A percentile compares a stretch with the other conserved stretches of the same genome.
These are phyloP conservation scores for Linnemannia schmuckeri DNA, from an alignment of 192 early-diverging fungal species.

Conservation along the genomic window DNA sequence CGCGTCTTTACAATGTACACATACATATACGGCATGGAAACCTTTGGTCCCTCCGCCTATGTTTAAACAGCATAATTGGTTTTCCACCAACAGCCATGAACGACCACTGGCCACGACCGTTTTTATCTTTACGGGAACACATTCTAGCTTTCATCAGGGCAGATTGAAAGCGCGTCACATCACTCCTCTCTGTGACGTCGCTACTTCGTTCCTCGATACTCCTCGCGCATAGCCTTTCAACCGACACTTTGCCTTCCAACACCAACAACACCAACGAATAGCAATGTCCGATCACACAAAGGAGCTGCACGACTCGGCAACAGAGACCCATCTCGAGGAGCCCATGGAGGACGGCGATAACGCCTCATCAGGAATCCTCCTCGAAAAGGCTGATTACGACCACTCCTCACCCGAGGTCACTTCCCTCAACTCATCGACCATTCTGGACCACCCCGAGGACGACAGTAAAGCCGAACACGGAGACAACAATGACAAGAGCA, in stretches of 20 bases:
- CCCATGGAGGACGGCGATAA: slow-evolving; percentile 35
- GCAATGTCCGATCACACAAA: slow-evolving; percentile 37
- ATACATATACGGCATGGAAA: too few relatives aligned
- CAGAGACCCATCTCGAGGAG: slow-evolving; percentile 32
- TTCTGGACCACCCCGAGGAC: slow-evolving; percentile 30
- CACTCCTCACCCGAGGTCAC: slow-evolving; percentile 44
- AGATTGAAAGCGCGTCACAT: neutral
- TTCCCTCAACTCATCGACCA: slow-evolving; percentile 38
- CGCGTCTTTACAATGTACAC: too few relatives aligned
- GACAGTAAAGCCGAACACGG: neutral
- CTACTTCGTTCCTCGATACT: too few relatives aligned
- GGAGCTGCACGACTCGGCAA: slow-evolving; percentile 38
- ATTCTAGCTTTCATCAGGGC: too few relatives aligned
- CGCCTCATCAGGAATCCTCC: slow-evolving; percentile 37
- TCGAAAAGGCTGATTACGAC: slow-evolving; percentile 42
- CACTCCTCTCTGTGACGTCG: neutral
- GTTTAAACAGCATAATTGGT: too few relatives aligned
- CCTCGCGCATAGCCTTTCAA: neutral
- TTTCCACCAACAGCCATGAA: too few relatives aligned
- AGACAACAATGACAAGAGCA: neutral
- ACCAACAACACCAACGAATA: neutral
- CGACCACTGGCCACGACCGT: too few relatives aligned
- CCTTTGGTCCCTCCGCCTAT: too few relatives aligned
- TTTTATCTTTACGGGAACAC: too few relatives aligned
- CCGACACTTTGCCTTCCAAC: neutral